Evolutionary conservation across 2,329 filamentous ascomycete genomes (phyloP).

Genomic region (Paecilomyces variotii): DNA sequence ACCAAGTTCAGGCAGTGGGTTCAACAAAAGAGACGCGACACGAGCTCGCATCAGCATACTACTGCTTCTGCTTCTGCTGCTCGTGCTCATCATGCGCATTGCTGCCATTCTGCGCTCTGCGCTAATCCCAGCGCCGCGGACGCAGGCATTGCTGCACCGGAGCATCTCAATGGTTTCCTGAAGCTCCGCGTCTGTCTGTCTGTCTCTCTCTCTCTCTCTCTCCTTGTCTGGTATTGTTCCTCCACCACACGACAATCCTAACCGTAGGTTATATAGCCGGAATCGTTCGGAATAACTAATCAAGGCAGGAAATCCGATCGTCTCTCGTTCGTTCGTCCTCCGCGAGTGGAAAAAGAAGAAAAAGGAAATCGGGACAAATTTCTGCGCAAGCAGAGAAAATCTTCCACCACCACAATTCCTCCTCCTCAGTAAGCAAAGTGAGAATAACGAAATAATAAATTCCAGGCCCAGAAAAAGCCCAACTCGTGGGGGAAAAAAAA

Average conservation of each 20-base stretch:
- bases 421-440: too few relatives aligned
- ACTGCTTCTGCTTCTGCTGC: not conserved
- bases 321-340: too few relatives aligned
- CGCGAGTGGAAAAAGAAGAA: too few relatives aligned
- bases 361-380: too few relatives aligned
- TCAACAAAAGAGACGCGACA: not conserved
- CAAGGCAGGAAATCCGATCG: too few relatives aligned
- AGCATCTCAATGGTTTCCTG: conserved; percentile 1
- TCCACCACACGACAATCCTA: not conserved
- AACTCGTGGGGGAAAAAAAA: too few relatives aligned
- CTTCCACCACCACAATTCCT: too few relatives aligned
- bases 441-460: too few relatives aligned
- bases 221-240: not conserved
- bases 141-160: conserved; percentile 4
- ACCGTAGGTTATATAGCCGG: not conserved
- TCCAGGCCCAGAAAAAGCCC: too few relatives aligned
- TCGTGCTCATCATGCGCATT: not conserved
- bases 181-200: not conserved
- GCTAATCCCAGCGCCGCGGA: conserved; percentile 1
- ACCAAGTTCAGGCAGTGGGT: not conserved
- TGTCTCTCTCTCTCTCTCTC: not conserved
- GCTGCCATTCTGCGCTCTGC: conserved; percentile 5
- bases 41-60: not conserved
- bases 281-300: too few relatives aligned
- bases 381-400: too few relatives aligned